Evolutionary conservation across 1,284 basidiomycete genomes (phyloP).

Genomic region (Pholiota adiposa): DNA sequence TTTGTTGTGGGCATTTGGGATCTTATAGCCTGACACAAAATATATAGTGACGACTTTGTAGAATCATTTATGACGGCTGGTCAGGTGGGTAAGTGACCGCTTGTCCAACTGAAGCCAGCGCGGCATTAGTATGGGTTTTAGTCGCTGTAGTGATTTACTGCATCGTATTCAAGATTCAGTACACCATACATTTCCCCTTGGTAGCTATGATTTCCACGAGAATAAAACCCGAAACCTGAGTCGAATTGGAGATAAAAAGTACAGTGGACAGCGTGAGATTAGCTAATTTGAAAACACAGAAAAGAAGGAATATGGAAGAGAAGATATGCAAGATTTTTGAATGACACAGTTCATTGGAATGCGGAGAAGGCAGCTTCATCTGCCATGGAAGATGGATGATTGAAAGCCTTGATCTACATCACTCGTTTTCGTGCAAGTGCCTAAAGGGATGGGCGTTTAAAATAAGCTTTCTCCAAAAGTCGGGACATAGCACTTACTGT

Average conservation of each 20-base stretch:
- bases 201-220: background rate
- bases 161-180: background rate
- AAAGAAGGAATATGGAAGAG: slow-evolving; percentile 7
- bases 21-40: no score
- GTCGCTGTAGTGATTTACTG: background rate
- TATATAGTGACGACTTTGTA: no score
- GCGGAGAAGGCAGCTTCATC: background rate
- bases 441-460: slow-evolving; percentile 24
- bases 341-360: slow-evolving; percentile 2
- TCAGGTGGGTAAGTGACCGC: background rate
- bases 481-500: slow-evolving; percentile 52
- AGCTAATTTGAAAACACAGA: slow-evolving; percentile 18
- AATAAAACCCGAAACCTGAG: background rate
- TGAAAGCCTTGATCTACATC: background rate
- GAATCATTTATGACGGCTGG: background rate
- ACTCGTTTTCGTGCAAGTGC: slow-evolving; percentile 41
- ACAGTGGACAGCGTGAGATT: slow-evolving; percentile 19
- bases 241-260: slow-evolving; percentile 16
- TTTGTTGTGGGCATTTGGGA: no score
- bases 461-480: slow-evolving; percentile 3
- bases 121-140: background rate
- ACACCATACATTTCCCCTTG: background rate
- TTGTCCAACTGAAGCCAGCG: background rate
- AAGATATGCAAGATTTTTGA: slow-evolving; percentile 15
- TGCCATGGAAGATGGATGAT: background rate